phyloP scores from a whole-genome alignment of 768 basidiomycete genomes.

The Amanita rimosa region DNA sequence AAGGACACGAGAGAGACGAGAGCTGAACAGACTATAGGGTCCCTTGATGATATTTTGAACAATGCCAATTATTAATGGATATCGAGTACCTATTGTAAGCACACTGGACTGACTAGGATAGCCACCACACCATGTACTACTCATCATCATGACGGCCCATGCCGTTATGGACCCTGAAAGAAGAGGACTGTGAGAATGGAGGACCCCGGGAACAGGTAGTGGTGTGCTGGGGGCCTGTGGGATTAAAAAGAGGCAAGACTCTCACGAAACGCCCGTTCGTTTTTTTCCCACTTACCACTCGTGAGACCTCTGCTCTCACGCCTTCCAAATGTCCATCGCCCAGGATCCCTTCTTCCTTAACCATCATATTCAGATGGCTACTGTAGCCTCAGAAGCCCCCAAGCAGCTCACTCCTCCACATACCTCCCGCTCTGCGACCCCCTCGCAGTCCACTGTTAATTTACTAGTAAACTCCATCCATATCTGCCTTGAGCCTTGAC shows the following conservation, averaged over 20 bases:
- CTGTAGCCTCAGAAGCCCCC: constrained; percentile 12
- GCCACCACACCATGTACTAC: background rate
- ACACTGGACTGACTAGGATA: constrained; percentile 3
- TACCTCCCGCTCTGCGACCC: constrained; percentile 12
- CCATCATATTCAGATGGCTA: constrained; percentile 32
- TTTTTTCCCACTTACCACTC: constrained; percentile 26
- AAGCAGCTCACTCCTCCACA: constrained; percentile 8
- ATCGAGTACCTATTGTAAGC: background rate
- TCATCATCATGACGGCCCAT: background rate
- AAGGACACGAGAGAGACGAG: constrained; percentile 10
- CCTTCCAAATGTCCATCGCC: constrained; percentile 30
- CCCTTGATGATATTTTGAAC: constrained; percentile 1
- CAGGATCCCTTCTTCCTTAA: constrained; percentile 35
- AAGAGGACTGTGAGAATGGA: constrained; percentile 2
- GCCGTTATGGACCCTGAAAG: constrained; percentile 5
- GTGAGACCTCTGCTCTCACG: constrained; percentile 35
- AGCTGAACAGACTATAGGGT: constrained; percentile 4
- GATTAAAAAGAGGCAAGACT: constrained; percentile 13
- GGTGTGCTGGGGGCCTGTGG: constrained; percentile 11
- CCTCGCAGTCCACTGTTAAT: constrained; percentile 14
- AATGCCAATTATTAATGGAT: constrained; percentile 3
- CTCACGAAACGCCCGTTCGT: constrained; percentile 10
- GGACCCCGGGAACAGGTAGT: constrained; percentile 4
- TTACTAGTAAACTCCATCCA: constrained; percentile 19
- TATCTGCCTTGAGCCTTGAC: constrained; percentile 10